phyloP scores from a whole-genome alignment of 352 stramenopile genomes.

The Globisporangium acanthophoron region DNA sequence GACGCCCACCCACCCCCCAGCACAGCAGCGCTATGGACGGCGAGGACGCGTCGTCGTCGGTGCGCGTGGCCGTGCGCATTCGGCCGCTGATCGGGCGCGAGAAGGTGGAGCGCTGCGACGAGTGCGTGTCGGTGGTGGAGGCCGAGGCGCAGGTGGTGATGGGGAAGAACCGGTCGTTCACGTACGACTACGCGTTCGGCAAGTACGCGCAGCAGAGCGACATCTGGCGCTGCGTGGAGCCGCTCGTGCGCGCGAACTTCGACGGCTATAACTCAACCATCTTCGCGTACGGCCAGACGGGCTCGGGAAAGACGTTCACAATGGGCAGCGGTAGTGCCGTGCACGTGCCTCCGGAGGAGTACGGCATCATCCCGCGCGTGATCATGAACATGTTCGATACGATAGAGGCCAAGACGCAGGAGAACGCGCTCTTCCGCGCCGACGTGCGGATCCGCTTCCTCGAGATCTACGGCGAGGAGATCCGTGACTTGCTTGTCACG shows the following conservation, averaged over 20 bases:
- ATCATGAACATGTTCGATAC: constrained; percentile 83
- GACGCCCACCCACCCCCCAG: too few relatives aligned
- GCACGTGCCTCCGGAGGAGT: constrained; percentile 73
- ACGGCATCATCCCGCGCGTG: constrained; percentile 84
- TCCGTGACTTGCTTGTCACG: constrained; percentile 85
- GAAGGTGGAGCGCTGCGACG: constrained; percentile 85
- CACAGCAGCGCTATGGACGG: constrained; percentile 11
- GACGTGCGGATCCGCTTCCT: constrained; percentile 85
- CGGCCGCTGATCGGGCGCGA: constrained; percentile 83
- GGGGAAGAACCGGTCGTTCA: constrained; percentile 87
- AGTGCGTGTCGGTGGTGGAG: constrained; percentile 82
- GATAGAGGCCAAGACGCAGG: constrained; percentile 50
- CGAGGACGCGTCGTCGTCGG: constrained; percentile 53
- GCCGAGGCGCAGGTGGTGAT: constrained; percentile 83
- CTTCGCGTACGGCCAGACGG: constrained; percentile 84
- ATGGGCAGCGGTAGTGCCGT: constrained; percentile 86
- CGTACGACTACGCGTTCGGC: constrained; percentile 88
- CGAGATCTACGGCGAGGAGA: constrained; percentile 91
- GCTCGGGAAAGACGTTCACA: constrained; percentile 85
- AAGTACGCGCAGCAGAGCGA: constrained; percentile 82
- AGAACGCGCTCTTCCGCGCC: constrained; percentile 55
- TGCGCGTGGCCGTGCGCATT: constrained; percentile 83
- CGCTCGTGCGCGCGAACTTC: constrained; percentile 75
- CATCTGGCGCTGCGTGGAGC: constrained; percentile 80
- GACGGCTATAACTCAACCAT: constrained; percentile 90